Evolutionary conservation across 2,329 filamentous ascomycete species (phyloP).

Genomic region (Gnomoniopsis sp.): DNA sequence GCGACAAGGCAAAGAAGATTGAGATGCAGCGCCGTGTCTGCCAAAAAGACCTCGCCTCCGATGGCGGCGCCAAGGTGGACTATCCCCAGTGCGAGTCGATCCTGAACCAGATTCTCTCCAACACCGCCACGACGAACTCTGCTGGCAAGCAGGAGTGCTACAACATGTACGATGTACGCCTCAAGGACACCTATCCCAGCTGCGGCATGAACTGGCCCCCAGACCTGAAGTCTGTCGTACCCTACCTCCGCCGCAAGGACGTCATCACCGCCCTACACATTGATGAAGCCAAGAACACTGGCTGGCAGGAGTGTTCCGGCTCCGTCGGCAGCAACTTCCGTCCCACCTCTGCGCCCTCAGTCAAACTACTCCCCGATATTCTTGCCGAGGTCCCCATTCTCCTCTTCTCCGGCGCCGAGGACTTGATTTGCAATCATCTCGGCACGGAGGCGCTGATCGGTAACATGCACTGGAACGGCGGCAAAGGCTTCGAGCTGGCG

Average conservation of each 20-base stretch:
- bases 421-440: conserved; percentile 95
- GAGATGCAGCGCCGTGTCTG: conserved; percentile 70
- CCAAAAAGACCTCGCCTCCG: conserved; percentile 52
- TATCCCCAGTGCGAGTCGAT: conserved; percentile 71
- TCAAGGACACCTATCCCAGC: conserved; percentile 73
- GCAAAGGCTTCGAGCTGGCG: conserved; percentile 83
- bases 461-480: conserved; percentile 88
- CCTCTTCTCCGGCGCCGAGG: conserved; percentile 89
- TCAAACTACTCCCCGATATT: conserved; percentile 73
- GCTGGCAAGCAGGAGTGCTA: conserved; percentile 60
- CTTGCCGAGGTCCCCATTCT: conserved; percentile 74
- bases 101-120: conserved; percentile 66
- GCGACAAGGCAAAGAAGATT: conserved; percentile 59
- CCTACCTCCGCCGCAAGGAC: conserved; percentile 80
- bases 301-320: conserved; percentile 89
- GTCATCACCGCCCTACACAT: conserved; percentile 80
- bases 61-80: conserved; percentile 58
- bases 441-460: conserved; percentile 90
- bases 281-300: conserved; percentile 74
- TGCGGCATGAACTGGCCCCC: conserved; percentile 99
- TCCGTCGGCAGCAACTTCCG: conserved; percentile 71
- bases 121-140: conserved; percentile 53
- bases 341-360: conserved; percentile 67
- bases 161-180: conserved; percentile 97
- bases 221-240: conserved; percentile 72